These are phyloP conservation scores for Westerdykella aurantiaca DNA, from an alignment of 2,329 filamentous ascomycete genomes.

Conservation along the genomic window DNA sequence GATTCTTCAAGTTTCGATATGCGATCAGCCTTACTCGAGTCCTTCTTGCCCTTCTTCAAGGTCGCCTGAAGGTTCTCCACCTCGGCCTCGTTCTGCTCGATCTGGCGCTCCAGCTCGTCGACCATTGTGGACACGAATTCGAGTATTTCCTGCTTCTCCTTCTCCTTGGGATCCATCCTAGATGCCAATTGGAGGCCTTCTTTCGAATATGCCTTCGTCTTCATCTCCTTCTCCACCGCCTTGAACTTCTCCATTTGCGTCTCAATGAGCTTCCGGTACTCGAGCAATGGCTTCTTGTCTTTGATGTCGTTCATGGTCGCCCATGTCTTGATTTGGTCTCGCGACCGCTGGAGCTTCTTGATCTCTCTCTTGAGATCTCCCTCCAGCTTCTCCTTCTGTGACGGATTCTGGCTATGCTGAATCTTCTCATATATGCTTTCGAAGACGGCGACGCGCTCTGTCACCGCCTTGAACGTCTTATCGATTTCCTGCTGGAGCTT, in stretches of 20 bases:
- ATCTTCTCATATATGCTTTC: slow-evolving; percentile 98
- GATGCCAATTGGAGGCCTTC: slow-evolving; percentile 87
- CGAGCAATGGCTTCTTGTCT: slow-evolving; percentile 91
- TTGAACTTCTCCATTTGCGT: slow-evolving; percentile 99
- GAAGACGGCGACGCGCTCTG: slow-evolving; percentile 86
- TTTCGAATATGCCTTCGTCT: slow-evolving; percentile 99
- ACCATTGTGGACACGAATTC: slow-evolving; percentile 84
- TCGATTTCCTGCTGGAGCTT: slow-evolving; percentile 98
- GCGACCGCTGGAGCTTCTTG: slow-evolving; percentile 96
- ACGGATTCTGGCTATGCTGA: slow-evolving; percentile 80
- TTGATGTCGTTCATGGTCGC: slow-evolving; percentile 98
- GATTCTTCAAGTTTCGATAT: slow-evolving; percentile 77
- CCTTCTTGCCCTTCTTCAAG: slow-evolving; percentile 92
- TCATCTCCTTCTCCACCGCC: slow-evolving; percentile 99
- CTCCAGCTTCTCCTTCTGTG: slow-evolving; percentile 97
- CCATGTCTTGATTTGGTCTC: slow-evolving; percentile 99
- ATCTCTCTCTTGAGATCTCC: slow-evolving; percentile 98
- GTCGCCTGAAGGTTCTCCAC: slow-evolving; percentile 78
- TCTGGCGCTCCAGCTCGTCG: slow-evolving; percentile 87
- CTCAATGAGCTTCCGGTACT: slow-evolving; percentile 94
- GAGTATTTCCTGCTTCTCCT: slow-evolving; percentile 82
- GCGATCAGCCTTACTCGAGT: slow-evolving; percentile 74
- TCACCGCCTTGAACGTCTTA: slow-evolving; percentile 98
- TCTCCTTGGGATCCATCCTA: slow-evolving; percentile 95
- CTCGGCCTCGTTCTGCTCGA: slow-evolving; percentile 88